These are phyloP conservation scores for Anisogramma anomala DNA, from an alignment of 2,329 filamentous ascomycete genomes.

Conservation along the genomic window DNA sequence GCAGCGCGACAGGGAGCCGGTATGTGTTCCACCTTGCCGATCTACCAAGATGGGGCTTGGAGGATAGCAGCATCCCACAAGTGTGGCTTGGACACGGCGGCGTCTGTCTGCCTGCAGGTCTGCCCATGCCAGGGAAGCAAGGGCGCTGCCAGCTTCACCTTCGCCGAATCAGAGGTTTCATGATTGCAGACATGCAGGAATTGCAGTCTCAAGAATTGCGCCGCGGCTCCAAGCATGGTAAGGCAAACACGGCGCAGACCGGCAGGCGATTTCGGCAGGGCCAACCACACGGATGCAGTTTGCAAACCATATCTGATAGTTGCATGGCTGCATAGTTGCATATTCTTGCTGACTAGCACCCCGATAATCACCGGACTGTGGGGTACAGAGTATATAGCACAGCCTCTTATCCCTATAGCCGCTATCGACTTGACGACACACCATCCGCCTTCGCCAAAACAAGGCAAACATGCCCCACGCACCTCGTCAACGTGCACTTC, in stretches of 20 bases:
- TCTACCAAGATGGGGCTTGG: no score
- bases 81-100: neutral
- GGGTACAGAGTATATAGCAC: neutral
- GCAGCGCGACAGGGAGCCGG: no score
- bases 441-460: constrained; percentile 1
- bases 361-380: no score
- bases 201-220: neutral
- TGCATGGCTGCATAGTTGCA: neutral
- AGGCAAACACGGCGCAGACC: constrained; percentile 9
- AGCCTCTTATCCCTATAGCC: neutral
- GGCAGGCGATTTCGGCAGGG: neutral
- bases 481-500: constrained; percentile 1
- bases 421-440: constrained; percentile 2
- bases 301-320: neutral
- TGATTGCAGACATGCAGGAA: neutral
- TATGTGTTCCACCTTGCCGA: neutral
- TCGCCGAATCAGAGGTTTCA: neutral
- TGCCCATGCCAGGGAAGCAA: no score
- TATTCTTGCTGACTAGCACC: no score
- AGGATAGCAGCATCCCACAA: neutral
- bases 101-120: neutral
- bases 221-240: neutral
- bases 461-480: neutral
- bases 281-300: neutral
- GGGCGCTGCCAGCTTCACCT: no score